Evolutionary conservation across 2,329 filamentous ascomycete genomes (phyloP).

Genomic region (Raffaelea arxii): DNA sequence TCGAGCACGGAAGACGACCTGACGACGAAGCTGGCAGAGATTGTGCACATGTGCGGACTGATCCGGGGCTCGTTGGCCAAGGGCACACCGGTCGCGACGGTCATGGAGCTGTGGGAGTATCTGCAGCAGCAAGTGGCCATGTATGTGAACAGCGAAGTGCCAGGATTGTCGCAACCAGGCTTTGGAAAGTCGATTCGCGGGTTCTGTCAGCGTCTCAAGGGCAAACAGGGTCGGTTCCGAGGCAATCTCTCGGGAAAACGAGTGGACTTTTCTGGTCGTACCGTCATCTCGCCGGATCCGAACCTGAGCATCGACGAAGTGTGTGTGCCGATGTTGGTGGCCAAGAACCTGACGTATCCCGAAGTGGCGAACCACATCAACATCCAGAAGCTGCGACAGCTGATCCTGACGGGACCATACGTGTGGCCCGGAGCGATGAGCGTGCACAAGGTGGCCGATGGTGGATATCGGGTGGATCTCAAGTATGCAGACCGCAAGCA

Average conservation of each 20-base stretch:
- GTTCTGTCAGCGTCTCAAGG: conserved; percentile 91
- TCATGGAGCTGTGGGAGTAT: conserved; percentile 99
- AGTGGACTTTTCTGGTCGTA: conserved; percentile 95
- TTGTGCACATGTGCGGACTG: conserved; percentile 82
- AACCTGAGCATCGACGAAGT: conserved; percentile 92
- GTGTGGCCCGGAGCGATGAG: conserved; percentile 69
- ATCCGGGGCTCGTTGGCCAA: conserved; percentile 75
- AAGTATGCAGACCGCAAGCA: conserved; percentile 63
- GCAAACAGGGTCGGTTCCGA: conserved; percentile 94
- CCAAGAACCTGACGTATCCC: conserved; percentile 91
- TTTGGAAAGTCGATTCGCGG: conserved; percentile 84
- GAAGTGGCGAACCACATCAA: conserved; percentile 82
- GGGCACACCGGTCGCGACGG: conserved; percentile 74
- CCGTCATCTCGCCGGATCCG: conserved; percentile 94
- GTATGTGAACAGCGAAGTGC: conserved; percentile 96
- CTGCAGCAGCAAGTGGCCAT: conserved; percentile 90
- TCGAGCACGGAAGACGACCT: conserved; percentile 94
- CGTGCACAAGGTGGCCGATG: conserved; percentile 48
- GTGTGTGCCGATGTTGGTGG: conserved; percentile 82
- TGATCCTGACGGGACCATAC: conserved; percentile 65
- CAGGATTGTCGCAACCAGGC: conserved; percentile 79
- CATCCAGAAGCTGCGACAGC: conserved; percentile 65
- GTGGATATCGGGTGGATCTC: conserved; percentile 60
- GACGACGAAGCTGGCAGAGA: conserved; percentile 93
- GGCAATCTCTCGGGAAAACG: conserved; percentile 96